Conservation (phyloP, 2,329 filamentous ascomycete species). For the Aspergillus costaricaensis region DNA sequence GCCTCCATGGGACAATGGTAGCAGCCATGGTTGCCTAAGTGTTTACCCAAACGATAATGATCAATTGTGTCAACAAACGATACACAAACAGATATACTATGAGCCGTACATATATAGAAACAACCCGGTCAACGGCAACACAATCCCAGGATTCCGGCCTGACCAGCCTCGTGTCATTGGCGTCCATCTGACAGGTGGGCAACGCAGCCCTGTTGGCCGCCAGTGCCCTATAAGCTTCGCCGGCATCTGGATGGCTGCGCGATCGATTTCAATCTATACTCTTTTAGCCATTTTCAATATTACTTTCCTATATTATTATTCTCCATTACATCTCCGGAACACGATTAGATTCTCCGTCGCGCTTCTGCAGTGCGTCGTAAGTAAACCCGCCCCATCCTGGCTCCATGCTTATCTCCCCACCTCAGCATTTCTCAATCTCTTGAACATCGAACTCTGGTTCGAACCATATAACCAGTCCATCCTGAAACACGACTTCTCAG, state of each 20-base stretch:
- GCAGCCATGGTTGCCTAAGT: background rate
- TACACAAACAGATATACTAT: background rate
- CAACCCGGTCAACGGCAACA: background rate
- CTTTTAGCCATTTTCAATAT: background rate
- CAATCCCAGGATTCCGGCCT: background rate
- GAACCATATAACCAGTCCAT: background rate
- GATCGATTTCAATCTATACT: background rate
- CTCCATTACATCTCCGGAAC: background rate
- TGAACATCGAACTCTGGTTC: background rate
- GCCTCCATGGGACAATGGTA: background rate
- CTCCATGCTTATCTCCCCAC: background rate
- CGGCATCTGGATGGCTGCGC: background rate
- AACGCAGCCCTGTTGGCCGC: background rate
- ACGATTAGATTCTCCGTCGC: background rate
- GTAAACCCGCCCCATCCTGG: background rate
- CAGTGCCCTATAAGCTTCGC: slow-evolving; percentile 6
- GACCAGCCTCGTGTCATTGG: background rate
- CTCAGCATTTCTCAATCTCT: background rate
- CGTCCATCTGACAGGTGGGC: background rate
- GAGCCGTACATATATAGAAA: slow-evolving; percentile 11
- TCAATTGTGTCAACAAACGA: background rate
- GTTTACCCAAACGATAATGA: background rate
- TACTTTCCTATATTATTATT: background rate
- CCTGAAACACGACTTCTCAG: slow-evolving; percentile 2
- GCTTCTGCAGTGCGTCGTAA: background rate